Percentiles rank a stretch among this genome's conserved stretches.
Evolutionary conservation across 78 protist species (phyloP).

Genomic region (Pigoraptor vietnamica): DNA sequence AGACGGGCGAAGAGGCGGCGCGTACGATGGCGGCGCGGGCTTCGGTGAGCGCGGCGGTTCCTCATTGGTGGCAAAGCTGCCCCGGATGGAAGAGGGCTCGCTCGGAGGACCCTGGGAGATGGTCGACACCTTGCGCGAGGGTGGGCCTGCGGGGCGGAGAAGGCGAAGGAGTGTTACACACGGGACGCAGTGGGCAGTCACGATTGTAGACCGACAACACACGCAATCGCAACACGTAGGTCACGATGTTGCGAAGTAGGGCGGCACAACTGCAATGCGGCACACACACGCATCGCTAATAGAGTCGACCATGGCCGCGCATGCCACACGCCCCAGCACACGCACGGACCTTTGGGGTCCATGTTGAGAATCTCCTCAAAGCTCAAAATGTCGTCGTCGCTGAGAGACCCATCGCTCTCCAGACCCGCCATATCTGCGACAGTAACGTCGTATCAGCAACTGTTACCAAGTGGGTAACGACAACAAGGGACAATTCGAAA

Average conservation of each 20-base stretch:
- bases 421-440: not conserved
- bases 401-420: not conserved
- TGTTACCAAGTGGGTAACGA: no score
- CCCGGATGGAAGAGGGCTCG: not conserved
- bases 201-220: no score
- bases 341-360: not conserved
- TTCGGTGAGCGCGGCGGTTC: not conserved
- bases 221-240: no score
- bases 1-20: no score
- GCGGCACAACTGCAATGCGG: not conserved
- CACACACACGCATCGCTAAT: no score
- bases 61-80: not conserved
- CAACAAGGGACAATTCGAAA: not conserved
- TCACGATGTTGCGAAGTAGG: not conserved
- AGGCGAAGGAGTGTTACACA: not conserved
- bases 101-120: not conserved
- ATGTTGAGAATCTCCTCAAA: not conserved
- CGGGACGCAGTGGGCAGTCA: no score
- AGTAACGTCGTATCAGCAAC: not conserved
- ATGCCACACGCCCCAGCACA: no score
- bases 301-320: no score
- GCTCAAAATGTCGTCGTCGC: not conserved
- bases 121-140: not conserved
- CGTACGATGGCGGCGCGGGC: no score
- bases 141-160: not conserved